Percentiles rank a stretch among this genome's conserved stretches.
Conservation (phyloP, 129 eudicot species). For the Ambrosia trifida region DNA sequence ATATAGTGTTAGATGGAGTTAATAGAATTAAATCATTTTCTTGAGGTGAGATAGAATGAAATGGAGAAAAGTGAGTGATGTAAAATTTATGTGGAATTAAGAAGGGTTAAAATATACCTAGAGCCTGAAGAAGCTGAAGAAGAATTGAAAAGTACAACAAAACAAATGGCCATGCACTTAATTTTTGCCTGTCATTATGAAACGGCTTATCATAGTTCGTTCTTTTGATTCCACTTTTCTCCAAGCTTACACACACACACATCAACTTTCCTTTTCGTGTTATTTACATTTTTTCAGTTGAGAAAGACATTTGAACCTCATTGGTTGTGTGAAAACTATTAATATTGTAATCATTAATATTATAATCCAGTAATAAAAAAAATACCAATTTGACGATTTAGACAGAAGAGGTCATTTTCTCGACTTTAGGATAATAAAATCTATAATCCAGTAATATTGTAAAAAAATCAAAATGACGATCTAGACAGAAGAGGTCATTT, state of each 20-base stretch:
- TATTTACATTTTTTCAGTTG: neutral
- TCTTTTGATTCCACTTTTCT: neutral
- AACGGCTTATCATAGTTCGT: neutral
- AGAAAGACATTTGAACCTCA: neutral
- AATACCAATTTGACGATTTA: neutral
- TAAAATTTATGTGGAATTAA: too few relatives aligned
- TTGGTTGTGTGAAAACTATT: conserved; percentile 6
- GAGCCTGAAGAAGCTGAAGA: too few relatives aligned
- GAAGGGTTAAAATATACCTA: too few relatives aligned
- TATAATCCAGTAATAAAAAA: neutral
- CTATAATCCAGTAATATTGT: neutral
- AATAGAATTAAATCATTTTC: too few relatives aligned
- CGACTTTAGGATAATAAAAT: neutral
- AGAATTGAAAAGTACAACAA: neutral
- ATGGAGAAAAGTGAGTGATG: too few relatives aligned
- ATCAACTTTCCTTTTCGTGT: neutral
- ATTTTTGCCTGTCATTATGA: neutral
- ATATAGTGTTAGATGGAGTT: too few relatives aligned
- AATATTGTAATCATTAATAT: neutral
- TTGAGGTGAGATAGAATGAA: too few relatives aligned
- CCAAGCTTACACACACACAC: neutral
- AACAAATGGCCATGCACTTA: conserved; percentile 1
- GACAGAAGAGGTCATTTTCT: neutral
- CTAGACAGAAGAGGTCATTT: neutral
- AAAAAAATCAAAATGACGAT: neutral